Evolutionary conservation across 805 yeast species (phyloP), one percentile per base, ranked within the genome.

Genomic region (Starmerella davenportii): DNA sequence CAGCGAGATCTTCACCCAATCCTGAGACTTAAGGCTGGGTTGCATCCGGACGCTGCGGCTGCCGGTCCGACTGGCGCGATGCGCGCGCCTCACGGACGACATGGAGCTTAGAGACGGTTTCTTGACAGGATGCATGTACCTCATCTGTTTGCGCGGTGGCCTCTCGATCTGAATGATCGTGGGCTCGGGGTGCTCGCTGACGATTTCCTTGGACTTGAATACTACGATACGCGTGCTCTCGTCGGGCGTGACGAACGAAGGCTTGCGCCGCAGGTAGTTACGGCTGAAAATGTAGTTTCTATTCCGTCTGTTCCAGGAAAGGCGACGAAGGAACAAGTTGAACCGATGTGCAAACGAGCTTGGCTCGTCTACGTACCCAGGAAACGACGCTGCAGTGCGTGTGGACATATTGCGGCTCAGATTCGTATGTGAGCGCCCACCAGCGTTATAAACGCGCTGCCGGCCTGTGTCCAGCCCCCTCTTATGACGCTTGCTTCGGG

Each of bases 171-270:
- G 32, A 5, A 7, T 7, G 13, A 29, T 14, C 15, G 15, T 14
- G 8, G 32, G 32, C 13, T 29, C 15, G 8, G 32, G 32, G 15
- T 29, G 32, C 32, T 29, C 32, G 5, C 13, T 29, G 5, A 15
- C 8, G 11, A 29, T 17, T 7, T 29, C 32, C 32, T 15, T 29
- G 15, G 32, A 14, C 13, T 29, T 29, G 15, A 29, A 29, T 9
- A 14, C 5, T 7, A 29, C 32, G 16, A 29, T 14, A 8, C 16
- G 19, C 16, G 19, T 8, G 19, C 19, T 29, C 19, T 29, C 25
- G 20, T 50, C 51, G 9, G 54, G 51, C 27, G 50, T 41, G 3
- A 46, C 40, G 18, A 44, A 48, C 13, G 50, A 41, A 0, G 51
- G 46, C 28, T 49, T 44, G 15, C 51, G 40, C 17, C 40, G 43